Base-by-base conservation (phyloP, 2,329 filamentous ascomycete species). In the Coniochaeta sp. region DNA sequence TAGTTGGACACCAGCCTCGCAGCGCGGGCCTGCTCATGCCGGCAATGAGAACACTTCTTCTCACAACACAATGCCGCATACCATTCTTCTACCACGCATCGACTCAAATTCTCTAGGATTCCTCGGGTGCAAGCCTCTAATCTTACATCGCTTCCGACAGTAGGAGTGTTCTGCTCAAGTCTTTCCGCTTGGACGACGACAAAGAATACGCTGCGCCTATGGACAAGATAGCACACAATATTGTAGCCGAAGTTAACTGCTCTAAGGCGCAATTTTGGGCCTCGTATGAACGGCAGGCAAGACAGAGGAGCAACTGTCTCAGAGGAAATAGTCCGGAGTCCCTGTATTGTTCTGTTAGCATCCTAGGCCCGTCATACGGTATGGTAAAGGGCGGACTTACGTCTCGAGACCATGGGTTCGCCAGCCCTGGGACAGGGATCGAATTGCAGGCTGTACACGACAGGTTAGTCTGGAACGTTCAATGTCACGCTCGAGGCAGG, bases 261-360 rank as follows among this genome's bases (percentile, higher is more conserved):
- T 24, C 17, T 52, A 52, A n/a, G 38, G 26, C 30, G n/a, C 47
- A 30, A 52, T 28, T 52, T 24, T 52, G 24, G 12, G 14, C 30
- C 47, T 52, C 47, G 55, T 57, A 52, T 28, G 47, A 52, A 52
- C 14, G 30, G 22, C 30, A 52, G 26, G 47, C 8, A 52, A 28
- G 26, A 52, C 26, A 24, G 26, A 52, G 5, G 14, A 22, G 14
- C 22, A n/a, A 52, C 8, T 12, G 24, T 28, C 69, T 80, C 90
- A 99, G 75, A 98, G 89, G 90, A 99, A 99, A 83, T 99, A 99
- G 77, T 99, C 93, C 60, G 93, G 93, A 65, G 95, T 99, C 71
- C 85, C 84, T 87, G 65, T 36, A n/a, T 9, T 22, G 5, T 19
- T 34, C 62, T 65, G 54, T 71, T 56, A 61, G 47, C 17, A 24